These are phyloP conservation scores for Boletus vinaceobasis DNA, from an alignment of 768 basidiomycete genomes.

Conservation along the genomic window DNA sequence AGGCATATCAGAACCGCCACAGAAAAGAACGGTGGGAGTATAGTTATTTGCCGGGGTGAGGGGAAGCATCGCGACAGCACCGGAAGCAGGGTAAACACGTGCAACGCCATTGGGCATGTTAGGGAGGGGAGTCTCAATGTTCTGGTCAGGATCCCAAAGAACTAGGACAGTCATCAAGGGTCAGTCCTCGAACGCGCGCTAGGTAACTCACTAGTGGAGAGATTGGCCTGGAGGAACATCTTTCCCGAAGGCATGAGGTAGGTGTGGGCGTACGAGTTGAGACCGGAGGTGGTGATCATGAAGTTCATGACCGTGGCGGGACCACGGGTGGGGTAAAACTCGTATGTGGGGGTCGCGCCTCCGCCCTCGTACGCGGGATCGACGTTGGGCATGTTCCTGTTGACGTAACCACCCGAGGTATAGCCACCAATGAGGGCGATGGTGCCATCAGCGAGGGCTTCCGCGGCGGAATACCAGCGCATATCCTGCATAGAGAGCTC, in stretches of 20 bases:
- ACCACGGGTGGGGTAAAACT: constrained; percentile 70
- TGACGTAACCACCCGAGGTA: constrained; percentile 70
- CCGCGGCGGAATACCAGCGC: constrained; percentile 76
- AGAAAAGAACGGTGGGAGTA: constrained; percentile 81
- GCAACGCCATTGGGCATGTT: constrained; percentile 70
- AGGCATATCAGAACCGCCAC: constrained; percentile 82
- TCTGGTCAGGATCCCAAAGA: constrained; percentile 51
- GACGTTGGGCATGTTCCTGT: constrained; percentile 61
- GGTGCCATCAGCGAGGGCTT: constrained; percentile 70
- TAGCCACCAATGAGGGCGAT: constrained; percentile 79
- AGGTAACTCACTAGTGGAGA: constrained; percentile 55
- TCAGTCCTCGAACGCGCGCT: neutral
- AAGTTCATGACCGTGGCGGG: constrained; percentile 55
- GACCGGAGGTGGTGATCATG: constrained; percentile 66
- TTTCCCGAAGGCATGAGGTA: constrained; percentile 72
- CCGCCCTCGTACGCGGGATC: constrained; percentile 60
- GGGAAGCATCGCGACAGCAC: constrained; percentile 86
- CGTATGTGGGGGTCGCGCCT: constrained; percentile 74
- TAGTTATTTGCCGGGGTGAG: constrained; percentile 88
- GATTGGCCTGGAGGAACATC: constrained; percentile 77
- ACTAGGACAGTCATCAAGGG: constrained; percentile 24
- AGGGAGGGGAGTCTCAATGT: constrained; percentile 61
- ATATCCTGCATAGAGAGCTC: constrained; percentile 58
- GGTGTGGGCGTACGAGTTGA: constrained; percentile 74
- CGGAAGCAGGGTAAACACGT: constrained; percentile 88